phyloP scores from a whole-genome alignment of 768 basidiomycete genomes.

The Strobilomyces confusus region DNA sequence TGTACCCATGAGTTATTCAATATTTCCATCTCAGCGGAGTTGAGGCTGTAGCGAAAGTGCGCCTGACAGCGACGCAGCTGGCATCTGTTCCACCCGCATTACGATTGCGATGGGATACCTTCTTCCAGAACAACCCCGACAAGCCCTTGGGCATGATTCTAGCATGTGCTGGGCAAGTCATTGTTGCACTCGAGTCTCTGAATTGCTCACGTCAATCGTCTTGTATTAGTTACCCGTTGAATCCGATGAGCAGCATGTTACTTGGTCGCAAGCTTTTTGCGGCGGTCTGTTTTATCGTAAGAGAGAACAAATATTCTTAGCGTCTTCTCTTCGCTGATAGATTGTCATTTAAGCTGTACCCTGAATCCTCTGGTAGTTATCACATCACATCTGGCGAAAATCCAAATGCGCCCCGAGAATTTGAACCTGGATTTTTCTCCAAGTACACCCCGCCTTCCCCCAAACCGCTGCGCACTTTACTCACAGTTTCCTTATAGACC shows the following conservation, averaged over 20 bases:
- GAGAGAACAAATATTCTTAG: background rate
- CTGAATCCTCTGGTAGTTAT: conserved; percentile 42
- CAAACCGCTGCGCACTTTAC: background rate
- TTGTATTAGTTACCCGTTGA: conserved; percentile 24
- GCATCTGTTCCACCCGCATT: conserved; percentile 40
- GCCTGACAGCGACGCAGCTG: conserved; percentile 47
- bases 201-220: background rate
- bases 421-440: conserved; percentile 43
- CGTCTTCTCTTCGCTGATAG: background rate
- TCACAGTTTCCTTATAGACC: conserved; percentile 1
- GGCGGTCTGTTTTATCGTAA: conserved; percentile 32
- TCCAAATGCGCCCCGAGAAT: conserved; percentile 38
- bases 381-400: conserved; percentile 45
- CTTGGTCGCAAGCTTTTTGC: conserved; percentile 27
- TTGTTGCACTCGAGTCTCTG: background rate
- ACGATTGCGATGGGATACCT: conserved; percentile 45
- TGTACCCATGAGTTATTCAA: conserved; percentile 32
- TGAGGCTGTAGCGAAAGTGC: too few species aligned
- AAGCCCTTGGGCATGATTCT: conserved; percentile 49
- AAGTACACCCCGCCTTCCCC: conserved; percentile 29
- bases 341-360: conserved; percentile 34
- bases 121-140: conserved; percentile 49
- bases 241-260: conserved; percentile 4
- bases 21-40: conserved; percentile 44
- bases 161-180: conserved; percentile 37